Base-by-base conservation (phyloP, 2,329 filamentous ascomycete genomes). In the Colletotrichum sp. region DNA sequence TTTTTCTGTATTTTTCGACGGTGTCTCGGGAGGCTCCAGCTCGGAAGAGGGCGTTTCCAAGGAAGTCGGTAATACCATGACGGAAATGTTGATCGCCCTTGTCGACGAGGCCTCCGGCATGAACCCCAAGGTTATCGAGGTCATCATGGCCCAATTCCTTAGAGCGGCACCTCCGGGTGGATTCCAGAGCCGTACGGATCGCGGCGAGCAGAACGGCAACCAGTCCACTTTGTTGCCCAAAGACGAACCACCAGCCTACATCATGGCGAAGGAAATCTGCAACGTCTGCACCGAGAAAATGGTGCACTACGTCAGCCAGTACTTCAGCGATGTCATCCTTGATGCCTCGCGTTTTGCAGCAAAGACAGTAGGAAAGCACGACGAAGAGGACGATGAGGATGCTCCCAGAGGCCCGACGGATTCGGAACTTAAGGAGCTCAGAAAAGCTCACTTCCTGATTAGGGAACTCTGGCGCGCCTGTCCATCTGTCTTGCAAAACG, bases 261-360 rank as follows among this genome's bases (percentile, higher is more conserved):
- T 97, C 82, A 98, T 98, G 94, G 96, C 97, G 27, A 98, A 97
- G 85, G 95, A 94, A 4, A 93, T 99, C 60, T 99, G 97, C 87
- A 97, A 96, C 80, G 91, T 91, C 22, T 97, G 93, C 79, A 92
- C 95, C 1, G 96, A 98, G 79, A 97, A 97, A 85, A 98, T 99
- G 96, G 94, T 95, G 2, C 94, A 96, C 77, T 95, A 97, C 79
- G 94, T 98, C 71, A 96, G 95, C 79, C 96, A 98, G 81, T 99
- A 98, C 84, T 99, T 99, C 83, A 98, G 96, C 84, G 96, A 98
- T 72, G 96, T 98, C 67, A 97, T 99, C 74, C 93, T 98, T 77
- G 96, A 98, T 81, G 94, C 96, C 5, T 96, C 93, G 48, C 91
- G 88, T 15, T 89, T 91, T 61, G 87, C 87, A 25, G 86, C 87